Evolutionary conservation across 768 basidiomycete species (phyloP), one percentile per base, ranked within the genome.

Genomic region (Dentipellis fragilis): DNA sequence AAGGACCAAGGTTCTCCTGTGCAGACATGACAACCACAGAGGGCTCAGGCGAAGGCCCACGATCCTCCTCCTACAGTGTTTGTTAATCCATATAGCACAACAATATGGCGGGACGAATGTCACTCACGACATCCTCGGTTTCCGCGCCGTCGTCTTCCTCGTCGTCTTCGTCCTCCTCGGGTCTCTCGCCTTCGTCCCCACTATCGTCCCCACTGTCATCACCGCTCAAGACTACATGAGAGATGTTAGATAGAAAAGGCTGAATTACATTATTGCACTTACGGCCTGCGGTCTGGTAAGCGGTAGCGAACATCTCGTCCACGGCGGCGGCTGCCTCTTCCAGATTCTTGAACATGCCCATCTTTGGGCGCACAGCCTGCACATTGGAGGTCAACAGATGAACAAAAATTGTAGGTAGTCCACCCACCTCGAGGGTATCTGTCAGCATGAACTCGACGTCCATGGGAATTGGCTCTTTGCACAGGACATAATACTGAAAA

Each of bases 401-500:
- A 3, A 2, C 49, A 52, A 23, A 47, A 53, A 16, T 8, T 5
- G 12, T 10, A 23, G 37, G 7, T 4, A 19, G 10, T 19, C 19
- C 22, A 57, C 72, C 62, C 60, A 92, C 92, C 73, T 98, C 94
- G 9, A 99, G 69, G 1, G 95, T 96, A 68, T 99, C 96, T 0
- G 84, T 83, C 7, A 96, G 69, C 92, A 97, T 95, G 70, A 98
- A 99, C 53, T 96, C 94, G 10, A 96, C 87, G 59, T 99, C 96
- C 93, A 97, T 94, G 0, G 96, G 87, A n/a, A 94, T 68, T 21
- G 83, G 75, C 47, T 84, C 79, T 71, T 99, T 99, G 73, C 89
- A 90, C n/a, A 85, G 76, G 14, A 89, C 75, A 68, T 98, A 99
- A 57, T 93, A 85, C 81, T 85, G 57, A 51, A 19, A 22, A 54